Conservation (phyloP, 1,139 yeast genomes). For the Suzukiozyma palmioleophila region DNA sequence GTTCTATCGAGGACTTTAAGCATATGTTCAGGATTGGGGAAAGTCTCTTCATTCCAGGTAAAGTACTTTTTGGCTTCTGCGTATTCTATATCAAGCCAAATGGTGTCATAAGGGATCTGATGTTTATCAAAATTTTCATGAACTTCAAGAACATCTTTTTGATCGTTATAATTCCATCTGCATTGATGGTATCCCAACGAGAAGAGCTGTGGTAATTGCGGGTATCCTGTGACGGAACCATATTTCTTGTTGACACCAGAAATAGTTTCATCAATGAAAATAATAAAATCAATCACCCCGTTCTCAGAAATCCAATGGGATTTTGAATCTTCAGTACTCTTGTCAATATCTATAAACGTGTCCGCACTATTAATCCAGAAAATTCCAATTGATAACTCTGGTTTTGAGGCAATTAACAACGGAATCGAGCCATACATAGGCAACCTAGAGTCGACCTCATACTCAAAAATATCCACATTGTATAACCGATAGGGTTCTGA, state of each 20-base stretch:
- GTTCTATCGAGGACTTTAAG: conserved; percentile 58
- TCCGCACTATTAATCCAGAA: conserved; percentile 96
- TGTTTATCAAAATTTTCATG: conserved; percentile 64
- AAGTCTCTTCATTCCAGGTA: conserved; percentile 77
- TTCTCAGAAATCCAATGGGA: conserved; percentile 95
- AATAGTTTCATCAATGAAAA: conserved; percentile 65
- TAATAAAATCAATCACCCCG: conserved; percentile 73
- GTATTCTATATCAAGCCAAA: conserved; percentile 95
- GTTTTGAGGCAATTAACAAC: conserved; percentile 66
- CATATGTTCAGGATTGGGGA: conserved; percentile 74
- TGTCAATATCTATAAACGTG: conserved; percentile 75
- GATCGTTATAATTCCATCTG: conserved; percentile 94
- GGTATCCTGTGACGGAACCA: conserved; percentile 70
- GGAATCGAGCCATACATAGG: conserved; percentile 98
- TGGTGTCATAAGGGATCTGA: conserved; percentile 82
- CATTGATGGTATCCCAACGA: conserved; percentile 93
- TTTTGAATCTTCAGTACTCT: conserved; percentile 23
- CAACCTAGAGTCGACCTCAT: conserved; percentile 72
- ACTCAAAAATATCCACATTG: conserved; percentile 94
- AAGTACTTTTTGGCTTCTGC: conserved; percentile 82
- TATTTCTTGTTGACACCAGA: conserved; percentile 56
- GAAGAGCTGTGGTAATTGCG: conserved; percentile 73
- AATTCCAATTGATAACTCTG: conserved; percentile 61
- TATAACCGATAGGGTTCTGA: conserved; percentile 75
- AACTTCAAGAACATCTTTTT: conserved; percentile 73